These are phyloP conservation scores for Triticum aestivum DNA, from an alignment of 176 grass and related monocot genomes.

Conservation along the genomic window DNA sequence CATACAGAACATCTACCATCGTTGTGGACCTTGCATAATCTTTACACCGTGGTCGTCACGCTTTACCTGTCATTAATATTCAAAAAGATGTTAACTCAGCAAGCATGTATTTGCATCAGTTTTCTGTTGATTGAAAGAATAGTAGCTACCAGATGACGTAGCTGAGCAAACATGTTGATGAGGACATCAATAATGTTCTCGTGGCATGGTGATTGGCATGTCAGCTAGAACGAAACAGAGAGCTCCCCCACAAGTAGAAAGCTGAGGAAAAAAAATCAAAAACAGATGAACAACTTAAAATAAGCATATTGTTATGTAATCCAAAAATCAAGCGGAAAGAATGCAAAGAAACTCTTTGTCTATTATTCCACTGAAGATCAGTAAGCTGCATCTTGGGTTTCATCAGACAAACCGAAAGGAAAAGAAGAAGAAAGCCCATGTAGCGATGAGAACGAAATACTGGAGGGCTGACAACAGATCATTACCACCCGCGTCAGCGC, in stretches of 20 bases:
- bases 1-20: no score
- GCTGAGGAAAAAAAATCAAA: conserved; percentile 32
- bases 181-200: neutral
- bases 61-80: neutral
- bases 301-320: neutral
- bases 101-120: neutral
- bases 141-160: neutral
- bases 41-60: no score
- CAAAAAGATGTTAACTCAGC: neutral
- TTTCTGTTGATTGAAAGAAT: neutral
- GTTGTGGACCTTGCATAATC: no score
- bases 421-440: conserved; percentile 40
- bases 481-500: conserved; percentile 46
- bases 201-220: neutral
- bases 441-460: conserved; percentile 43
- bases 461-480: conserved; percentile 42
- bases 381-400: neutral
- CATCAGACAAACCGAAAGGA: conserved; percentile 23
- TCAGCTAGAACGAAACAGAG: conserved; percentile 60
- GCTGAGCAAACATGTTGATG: neutral
- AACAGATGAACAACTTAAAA: neutral
- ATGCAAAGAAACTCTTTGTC: neutral
- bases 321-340: neutral
- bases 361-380: no score
- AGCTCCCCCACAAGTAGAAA: conserved; percentile 75